Percentiles rank a stretch among this genome's conserved stretches.
These are phyloP conservation scores for Cochlearia excelsa DNA, from an alignment of 345 rosid species.

Conservation along the genomic window DNA sequence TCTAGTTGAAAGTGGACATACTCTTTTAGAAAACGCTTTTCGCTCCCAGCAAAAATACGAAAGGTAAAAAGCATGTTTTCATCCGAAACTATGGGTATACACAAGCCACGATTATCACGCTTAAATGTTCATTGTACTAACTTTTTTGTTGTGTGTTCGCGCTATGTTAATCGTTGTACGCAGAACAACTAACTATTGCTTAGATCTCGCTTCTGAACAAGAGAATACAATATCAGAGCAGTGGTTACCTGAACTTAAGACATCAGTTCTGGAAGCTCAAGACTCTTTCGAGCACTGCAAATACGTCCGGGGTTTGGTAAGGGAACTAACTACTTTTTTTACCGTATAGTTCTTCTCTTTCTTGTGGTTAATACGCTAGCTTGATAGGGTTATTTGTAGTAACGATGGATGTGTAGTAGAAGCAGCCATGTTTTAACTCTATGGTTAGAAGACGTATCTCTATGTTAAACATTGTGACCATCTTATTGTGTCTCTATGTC, in stretches of 20 bases:
- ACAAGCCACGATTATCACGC: not conserved
- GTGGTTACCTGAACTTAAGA: conserved; percentile 88
- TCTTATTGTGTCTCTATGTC: not conserved
- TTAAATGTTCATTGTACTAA: conserved; percentile 13
- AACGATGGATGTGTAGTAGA: not conserved
- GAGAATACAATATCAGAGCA: conserved; percentile 64
- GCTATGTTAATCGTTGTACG: conserved; percentile 17
- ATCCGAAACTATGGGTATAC: not conserved
- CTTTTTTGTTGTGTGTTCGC: conserved; percentile 1
- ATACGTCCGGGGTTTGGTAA: conserved; percentile 78
- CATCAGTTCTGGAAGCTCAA: conserved; percentile 65
- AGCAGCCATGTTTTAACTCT: not conserved
- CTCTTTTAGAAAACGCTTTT: conserved; percentile 73
- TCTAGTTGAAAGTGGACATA: conserved; percentile 74
- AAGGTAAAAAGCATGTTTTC: conserved; percentile 48
- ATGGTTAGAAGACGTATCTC: not conserved
- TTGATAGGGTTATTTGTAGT: not conserved
- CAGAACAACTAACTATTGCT: conserved; percentile 78
- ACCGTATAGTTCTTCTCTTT: not conserved
- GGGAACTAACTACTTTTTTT: conserved; percentile 32
- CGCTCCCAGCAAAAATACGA: conserved; percentile 83
- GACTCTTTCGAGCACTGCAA: conserved; percentile 72
- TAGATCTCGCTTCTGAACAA: conserved; percentile 80
- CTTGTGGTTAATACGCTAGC: not conserved
- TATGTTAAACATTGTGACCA: not conserved